These are phyloP conservation scores for Trametes cinnabarina DNA, from an alignment of 768 basidiomycete genomes.

Conservation along the genomic window DNA sequence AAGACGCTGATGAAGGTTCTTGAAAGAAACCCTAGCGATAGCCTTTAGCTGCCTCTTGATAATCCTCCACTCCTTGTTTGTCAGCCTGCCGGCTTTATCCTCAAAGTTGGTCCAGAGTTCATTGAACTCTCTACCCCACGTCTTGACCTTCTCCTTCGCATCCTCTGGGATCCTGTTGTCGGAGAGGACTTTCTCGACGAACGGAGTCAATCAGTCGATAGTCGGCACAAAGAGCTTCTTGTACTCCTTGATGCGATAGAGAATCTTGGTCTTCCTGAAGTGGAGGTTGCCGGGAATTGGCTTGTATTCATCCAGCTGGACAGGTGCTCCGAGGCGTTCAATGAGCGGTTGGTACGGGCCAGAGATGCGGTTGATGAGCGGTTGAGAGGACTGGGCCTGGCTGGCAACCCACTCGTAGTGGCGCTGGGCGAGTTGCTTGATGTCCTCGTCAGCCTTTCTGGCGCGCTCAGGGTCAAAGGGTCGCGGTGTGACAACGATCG, in stretches of 20 bases:
- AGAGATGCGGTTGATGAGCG: neutral
- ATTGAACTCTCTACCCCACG: neutral
- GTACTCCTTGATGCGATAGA: neutral
- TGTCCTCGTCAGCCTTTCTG: neutral
- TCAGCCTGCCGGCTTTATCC: neutral
- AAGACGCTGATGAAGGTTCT: neutral
- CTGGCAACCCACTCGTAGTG: neutral
- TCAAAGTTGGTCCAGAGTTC: neutral
- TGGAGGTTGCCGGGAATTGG: neutral
- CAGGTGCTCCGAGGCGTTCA: neutral
- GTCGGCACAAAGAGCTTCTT: neutral
- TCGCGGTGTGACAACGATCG: neutral
- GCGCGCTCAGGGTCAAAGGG: neutral
- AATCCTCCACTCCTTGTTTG: neutral
- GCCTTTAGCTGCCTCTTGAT: neutral
- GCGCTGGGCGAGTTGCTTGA: neutral
- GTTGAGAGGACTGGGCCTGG: neutral
- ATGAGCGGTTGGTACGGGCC: neutral
- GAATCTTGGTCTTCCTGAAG: neutral
- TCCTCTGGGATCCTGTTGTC: neutral
- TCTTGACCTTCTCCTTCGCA: neutral
- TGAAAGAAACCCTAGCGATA: neutral
- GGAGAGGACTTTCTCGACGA: neutral
- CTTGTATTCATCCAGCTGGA: neutral
- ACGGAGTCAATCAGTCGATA: neutral